phyloP scores from a whole-genome alignment of 2,329 filamentous ascomycete genomes.

The Diaporthe citrichinensis region DNA sequence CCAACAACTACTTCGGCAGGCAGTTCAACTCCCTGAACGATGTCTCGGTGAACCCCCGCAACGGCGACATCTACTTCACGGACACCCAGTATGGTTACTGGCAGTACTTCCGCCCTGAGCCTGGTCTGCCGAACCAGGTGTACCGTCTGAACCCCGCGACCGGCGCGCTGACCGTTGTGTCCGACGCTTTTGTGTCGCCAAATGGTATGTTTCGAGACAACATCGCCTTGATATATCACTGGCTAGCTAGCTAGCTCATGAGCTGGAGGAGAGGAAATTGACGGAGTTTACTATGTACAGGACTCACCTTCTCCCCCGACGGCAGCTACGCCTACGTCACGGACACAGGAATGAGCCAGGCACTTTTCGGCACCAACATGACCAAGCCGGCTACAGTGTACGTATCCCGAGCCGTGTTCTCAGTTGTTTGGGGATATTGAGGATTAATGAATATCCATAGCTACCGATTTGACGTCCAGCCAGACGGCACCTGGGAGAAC shows the following conservation, averaged over 20 bases:
- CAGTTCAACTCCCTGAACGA: conserved; percentile 74
- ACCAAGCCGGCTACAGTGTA: conserved; percentile 60
- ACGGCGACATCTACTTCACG: conserved; percentile 73
- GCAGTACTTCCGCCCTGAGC: conserved; percentile 68
- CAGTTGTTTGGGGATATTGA: no score
- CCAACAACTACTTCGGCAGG: conserved; percentile 72
- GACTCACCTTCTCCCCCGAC: conserved; percentile 69
- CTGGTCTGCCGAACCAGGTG: conserved; percentile 69
- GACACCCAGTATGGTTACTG: conserved; percentile 72
- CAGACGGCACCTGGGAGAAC: conserved; percentile 62
- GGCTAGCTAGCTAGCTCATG: no score
- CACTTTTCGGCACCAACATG: conserved; percentile 56
- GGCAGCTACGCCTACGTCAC: conserved; percentile 67
- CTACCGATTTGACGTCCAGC: conserved; percentile 61
- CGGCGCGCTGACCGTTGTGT: conserved; percentile 66
- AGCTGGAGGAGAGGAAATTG: no score
- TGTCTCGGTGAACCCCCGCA: conserved; percentile 65
- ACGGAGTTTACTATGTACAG: conserved; percentile 44
- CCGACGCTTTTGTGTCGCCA: conserved; percentile 68
- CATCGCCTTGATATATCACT: background rate
- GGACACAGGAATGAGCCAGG: conserved; percentile 65
- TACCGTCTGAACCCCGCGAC: conserved; percentile 67
- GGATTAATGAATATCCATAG: conserved; percentile 47
- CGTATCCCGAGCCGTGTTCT: conserved; percentile 37
- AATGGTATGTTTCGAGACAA: conserved; percentile 58